phyloP scores from a whole-genome alignment of 305 asterid genomes.

The Fraxinus floribunda region DNA sequence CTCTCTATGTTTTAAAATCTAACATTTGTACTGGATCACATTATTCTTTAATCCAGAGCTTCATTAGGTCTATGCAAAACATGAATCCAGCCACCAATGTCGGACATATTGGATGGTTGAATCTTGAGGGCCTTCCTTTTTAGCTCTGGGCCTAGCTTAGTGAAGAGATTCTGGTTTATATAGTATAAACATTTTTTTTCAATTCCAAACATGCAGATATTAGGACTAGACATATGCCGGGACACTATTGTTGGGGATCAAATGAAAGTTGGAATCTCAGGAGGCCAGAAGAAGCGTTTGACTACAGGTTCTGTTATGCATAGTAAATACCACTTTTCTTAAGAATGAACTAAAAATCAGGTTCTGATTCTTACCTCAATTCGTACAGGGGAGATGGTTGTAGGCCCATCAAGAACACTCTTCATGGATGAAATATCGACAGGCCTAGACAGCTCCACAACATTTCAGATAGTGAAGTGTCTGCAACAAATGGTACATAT shows the following conservation, averaged over 20 bases:
- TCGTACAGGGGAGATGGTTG: slow-evolving; percentile 58
- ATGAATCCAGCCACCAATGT: neutral
- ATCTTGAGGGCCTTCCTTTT: neutral
- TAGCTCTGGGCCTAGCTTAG: neutral
- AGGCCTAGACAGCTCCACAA: slow-evolving; percentile 64
- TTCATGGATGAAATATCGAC: slow-evolving; percentile 72
- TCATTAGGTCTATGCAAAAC: neutral
- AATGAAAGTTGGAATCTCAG: slow-evolving; percentile 63
- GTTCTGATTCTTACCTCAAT: slow-evolving; percentile 1
- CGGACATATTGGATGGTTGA: too few species aligned
- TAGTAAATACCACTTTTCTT: neutral
- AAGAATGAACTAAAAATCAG: neutral
- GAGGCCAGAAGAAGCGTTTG: slow-evolving; percentile 63
- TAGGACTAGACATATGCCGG: slow-evolving; percentile 59
- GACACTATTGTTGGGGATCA: slow-evolving; percentile 66
- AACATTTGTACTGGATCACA: neutral
- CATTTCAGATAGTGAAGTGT: slow-evolving; percentile 59
- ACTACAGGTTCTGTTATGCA: slow-evolving; percentile 45
- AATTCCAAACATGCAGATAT: slow-evolving; percentile 37
- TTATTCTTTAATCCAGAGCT: neutral
- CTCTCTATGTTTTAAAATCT: neutral
- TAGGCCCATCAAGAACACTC: slow-evolving; percentile 58
- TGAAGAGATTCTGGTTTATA: neutral
- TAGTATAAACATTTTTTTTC: neutral
- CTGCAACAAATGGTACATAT: slow-evolving; percentile 52